phyloP scores from a whole-genome alignment of 176 grass and related monocot genomes.

The Oryza nivara region DNA sequence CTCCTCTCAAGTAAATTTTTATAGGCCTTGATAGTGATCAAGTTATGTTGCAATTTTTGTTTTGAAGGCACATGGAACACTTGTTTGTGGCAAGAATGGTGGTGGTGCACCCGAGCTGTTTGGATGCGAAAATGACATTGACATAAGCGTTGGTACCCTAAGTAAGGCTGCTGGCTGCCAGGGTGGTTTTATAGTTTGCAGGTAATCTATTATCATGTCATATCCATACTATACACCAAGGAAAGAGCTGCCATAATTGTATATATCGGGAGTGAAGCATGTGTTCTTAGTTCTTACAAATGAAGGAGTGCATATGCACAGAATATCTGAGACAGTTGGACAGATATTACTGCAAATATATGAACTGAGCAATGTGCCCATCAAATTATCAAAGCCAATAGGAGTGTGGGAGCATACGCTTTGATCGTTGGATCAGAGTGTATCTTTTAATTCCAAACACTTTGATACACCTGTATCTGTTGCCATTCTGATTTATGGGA shows the following conservation, averaged over 20 bases:
- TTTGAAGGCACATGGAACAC: slow-evolving; percentile 81
- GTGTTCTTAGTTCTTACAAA: neutral
- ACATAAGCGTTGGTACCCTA: slow-evolving; percentile 82
- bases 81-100: slow-evolving; percentile 88
- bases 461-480: neutral
- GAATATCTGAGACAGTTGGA: neutral
- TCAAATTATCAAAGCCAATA: neutral
- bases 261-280: neutral
- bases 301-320: neutral
- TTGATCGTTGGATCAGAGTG: neutral
- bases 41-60: slow-evolving; percentile 26
- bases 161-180: slow-evolving; percentile 80
- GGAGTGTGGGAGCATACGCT: neutral
- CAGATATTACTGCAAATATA: neutral
- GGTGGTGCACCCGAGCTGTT: slow-evolving; percentile 72
- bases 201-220: slow-evolving; percentile 46
- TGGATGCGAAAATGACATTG: slow-evolving; percentile 74
- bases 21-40: slow-evolving; percentile 3
- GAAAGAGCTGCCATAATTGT: neutral
- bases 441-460: neutral
- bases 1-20: slow-evolving; percentile 21
- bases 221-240: neutral
- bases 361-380: neutral
- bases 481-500: no score
- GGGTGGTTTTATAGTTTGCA: slow-evolving; percentile 89